phyloP scores from a whole-genome alignment of 768 basidiomycete species.

The Brasilioporus rufonigricans region DNA sequence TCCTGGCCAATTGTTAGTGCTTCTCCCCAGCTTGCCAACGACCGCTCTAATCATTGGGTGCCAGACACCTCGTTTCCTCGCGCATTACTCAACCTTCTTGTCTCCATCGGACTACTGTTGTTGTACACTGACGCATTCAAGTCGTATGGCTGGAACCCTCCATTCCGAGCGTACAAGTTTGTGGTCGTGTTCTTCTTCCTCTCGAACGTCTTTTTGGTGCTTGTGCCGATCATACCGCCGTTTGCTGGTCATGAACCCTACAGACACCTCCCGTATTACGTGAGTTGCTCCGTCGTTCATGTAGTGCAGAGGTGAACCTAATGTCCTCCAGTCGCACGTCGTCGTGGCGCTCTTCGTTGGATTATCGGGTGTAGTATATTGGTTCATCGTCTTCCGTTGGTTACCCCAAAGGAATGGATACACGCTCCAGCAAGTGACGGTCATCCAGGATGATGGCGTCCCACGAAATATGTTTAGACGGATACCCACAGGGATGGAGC shows the following conservation, averaged over 20 bases:
- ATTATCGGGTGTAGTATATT: conserved; percentile 51
- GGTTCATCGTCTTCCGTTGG: conserved; percentile 53
- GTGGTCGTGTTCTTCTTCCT: conserved; percentile 55
- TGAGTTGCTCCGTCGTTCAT: conserved; percentile 31
- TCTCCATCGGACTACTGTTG: conserved; percentile 60
- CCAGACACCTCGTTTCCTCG: conserved; percentile 59
- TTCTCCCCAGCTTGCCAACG: background rate
- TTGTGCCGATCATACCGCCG: conserved; percentile 65
- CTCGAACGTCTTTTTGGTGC: conserved; percentile 63
- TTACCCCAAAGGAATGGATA: conserved; percentile 50
- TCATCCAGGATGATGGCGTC: conserved; percentile 53
- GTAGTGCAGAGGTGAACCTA: background rate
- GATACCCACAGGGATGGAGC: conserved; percentile 21
- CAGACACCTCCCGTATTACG: conserved; percentile 65
- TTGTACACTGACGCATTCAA: conserved; percentile 49
- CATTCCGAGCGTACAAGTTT: conserved; percentile 55
- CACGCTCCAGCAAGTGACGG: conserved; percentile 43
- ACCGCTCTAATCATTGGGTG: background rate
- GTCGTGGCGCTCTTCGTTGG: conserved; percentile 46
- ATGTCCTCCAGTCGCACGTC: conserved; percentile 42
- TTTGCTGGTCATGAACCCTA: conserved; percentile 49
- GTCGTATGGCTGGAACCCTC: conserved; percentile 58
- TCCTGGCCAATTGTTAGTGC: conserved; percentile 60
- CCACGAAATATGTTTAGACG: conserved; percentile 50
- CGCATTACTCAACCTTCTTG: conserved; percentile 55